phyloP scores from a whole-genome alignment of 192 early-diverging fungal genomes.

The Coemansia sp. region DNA sequence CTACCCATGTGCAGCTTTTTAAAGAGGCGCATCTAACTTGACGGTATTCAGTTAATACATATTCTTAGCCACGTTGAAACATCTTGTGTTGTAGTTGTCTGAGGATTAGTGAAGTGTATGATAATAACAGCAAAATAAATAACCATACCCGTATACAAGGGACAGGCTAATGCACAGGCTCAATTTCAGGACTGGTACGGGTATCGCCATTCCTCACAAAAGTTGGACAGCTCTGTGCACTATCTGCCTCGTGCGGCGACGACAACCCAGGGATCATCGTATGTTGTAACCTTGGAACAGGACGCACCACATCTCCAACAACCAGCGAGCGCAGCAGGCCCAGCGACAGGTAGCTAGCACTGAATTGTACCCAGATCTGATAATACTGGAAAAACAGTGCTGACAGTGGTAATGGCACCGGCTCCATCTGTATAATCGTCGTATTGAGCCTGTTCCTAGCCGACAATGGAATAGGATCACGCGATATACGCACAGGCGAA shows the following conservation, averaged over 20 bases:
- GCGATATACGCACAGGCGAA: conserved; percentile 40
- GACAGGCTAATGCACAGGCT: background rate
- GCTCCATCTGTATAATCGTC: conserved; percentile 58
- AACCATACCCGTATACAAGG: background rate
- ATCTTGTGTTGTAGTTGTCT: background rate
- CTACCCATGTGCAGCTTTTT: too few relatives aligned
- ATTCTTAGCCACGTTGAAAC: too few relatives aligned
- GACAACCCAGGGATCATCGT: conserved; percentile 67
- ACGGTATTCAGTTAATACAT: too few relatives aligned
- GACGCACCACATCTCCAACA: conserved; percentile 76
- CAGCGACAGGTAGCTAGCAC: conserved; percentile 77
- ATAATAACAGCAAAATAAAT: background rate
- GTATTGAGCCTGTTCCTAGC: conserved; percentile 39
- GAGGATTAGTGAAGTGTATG: background rate
- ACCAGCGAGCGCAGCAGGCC: conserved; percentile 75
- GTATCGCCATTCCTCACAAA: background rate
- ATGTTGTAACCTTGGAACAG: conserved; percentile 80
- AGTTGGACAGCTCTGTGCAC: background rate
- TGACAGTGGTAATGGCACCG: conserved; percentile 69
- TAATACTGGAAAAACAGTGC: conserved; percentile 93
- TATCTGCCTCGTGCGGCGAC: background rate
- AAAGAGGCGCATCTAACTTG: too few relatives aligned
- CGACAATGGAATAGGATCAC: conserved; percentile 50
- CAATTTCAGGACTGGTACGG: background rate
- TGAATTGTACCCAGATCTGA: conserved; percentile 78